These are phyloP conservation scores for Apophysomyces trapeziformis DNA, from an alignment of 371 early-diverging fungal genomes.

Conservation along the genomic window DNA sequence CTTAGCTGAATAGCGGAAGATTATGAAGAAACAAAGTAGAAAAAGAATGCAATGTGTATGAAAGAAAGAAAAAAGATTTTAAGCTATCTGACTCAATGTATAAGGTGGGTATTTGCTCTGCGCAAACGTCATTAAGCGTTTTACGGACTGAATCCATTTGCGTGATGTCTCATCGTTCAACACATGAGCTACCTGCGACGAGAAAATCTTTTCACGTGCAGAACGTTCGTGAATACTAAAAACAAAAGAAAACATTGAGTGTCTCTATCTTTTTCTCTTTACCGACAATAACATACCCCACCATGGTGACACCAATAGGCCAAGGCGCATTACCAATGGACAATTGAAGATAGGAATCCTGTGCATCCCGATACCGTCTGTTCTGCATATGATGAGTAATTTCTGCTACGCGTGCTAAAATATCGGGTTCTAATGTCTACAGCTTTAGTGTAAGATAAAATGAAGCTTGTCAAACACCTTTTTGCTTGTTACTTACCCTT, in stretches of 20 bases:
- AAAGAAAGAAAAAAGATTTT: conserved; percentile 34
- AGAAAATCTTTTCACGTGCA: conserved; percentile 94
- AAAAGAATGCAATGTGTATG: not conserved
- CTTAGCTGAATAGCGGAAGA: too few species aligned
- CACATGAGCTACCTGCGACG: conserved; percentile 96
- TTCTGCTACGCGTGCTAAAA: conserved; percentile 87
- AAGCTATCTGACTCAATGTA: conserved; percentile 65
- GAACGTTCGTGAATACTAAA: conserved; percentile 95
- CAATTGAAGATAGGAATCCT: conserved; percentile 91
- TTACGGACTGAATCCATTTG: conserved; percentile 98
- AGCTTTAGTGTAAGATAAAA: not conserved
- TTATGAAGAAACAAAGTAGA: too few species aligned
- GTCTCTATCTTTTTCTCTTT: too few species aligned
- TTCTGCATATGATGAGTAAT: conserved; percentile 84
- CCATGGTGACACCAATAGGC: conserved; percentile 97
- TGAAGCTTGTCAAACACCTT: not conserved
- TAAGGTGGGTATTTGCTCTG: conserved; percentile 91
- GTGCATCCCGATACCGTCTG: conserved; percentile 91
- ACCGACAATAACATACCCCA: conserved; percentile 51
- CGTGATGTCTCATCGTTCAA: conserved; percentile 96
- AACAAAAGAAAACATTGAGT: not conserved
- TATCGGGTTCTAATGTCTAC: conserved; percentile 76
- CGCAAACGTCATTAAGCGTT: conserved; percentile 95
- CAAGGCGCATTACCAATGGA: conserved; percentile 98
- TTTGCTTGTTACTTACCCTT: conserved; percentile 37